Base-by-base conservation (phyloP, 176 grass and related monocot genomes). In the Raddia guianensis region DNA sequence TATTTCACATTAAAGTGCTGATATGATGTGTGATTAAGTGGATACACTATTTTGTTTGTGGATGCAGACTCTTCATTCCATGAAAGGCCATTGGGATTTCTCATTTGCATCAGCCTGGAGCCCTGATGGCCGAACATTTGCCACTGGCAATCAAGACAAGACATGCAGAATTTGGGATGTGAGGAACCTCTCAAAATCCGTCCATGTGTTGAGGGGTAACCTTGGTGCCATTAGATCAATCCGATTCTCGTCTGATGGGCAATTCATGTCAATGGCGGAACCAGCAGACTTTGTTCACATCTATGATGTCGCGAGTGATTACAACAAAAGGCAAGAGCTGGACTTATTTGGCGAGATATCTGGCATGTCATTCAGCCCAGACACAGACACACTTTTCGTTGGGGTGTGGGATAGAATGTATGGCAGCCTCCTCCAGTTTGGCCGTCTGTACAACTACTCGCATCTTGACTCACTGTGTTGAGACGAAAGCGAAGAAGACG, bases 321-420 rank as follows among this genome's bases (percentile, higher is more conserved):
- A 95, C 72, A 86, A 88, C 42, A 90, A 67, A 73, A 77, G 83
- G 48, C 96, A 99, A 73, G 96, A 99, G 84, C 69, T 99, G 33
- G 96, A 99, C 81, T 99, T 99, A 80, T 99, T 99, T 58, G 96
- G 96, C 16, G 96, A 99, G 79, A 90, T 99, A 79, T 92, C 92
- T 16, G 96, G 96, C 56, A 78, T 91, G 20, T 91, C 88, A 15
- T 95, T 99, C 64, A 95, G 92, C 58, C 96, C 92, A 0, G 96
- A 99, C 75, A 93, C 90, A 2, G 89, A 99, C 43, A 52, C 82
- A 4, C 88, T 99, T 32, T 95, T 93, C 55, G 90, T 99, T 1
- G 96, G 96, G 37, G 96, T 99, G 16, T 92, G 91, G 83, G 92
- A 99, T 84, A 89, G 92, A 44, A 93, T 85, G n/a, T 99, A 95